Evolutionary conservation across 768 basidiomycete genomes (phyloP).

Genomic region (Fistulinella prunicolor): DNA sequence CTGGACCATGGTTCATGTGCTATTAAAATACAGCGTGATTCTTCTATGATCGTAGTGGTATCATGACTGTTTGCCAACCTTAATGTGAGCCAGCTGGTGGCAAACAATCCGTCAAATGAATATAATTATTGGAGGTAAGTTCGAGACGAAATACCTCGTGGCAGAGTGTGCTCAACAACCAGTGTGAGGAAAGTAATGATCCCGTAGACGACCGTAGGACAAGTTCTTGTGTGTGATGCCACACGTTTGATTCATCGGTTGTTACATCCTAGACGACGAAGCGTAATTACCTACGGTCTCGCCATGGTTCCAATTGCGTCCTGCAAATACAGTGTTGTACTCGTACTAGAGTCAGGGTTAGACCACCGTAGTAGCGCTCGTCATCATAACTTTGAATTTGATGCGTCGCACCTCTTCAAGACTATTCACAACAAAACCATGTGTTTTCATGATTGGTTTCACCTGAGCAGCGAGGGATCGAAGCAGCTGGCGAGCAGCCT

Average conservation of each 20-base stretch:
- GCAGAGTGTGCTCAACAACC: conserved; percentile 75
- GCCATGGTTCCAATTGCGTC: conserved; percentile 82
- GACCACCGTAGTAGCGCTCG: neutral
- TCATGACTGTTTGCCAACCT: conserved; percentile 42
- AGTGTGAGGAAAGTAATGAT: conserved; percentile 57
- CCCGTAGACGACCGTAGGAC: conserved; percentile 66
- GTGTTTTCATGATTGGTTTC: conserved; percentile 75
- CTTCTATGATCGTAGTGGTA: neutral
- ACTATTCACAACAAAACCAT: conserved; percentile 73
- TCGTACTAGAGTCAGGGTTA: conserved; percentile 54
- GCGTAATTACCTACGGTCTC: conserved; percentile 62
- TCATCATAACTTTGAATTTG: neutral
- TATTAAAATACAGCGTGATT: conserved; percentile 23
- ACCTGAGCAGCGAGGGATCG: conserved; percentile 83
- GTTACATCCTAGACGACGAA: neutral
- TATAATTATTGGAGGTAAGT: conserved; percentile 13
- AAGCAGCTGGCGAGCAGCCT: conserved; percentile 68
- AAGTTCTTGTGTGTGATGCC: conserved; percentile 67
- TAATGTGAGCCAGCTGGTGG: conserved; percentile 74
- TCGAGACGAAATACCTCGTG: conserved; percentile 59
- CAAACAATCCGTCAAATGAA: conserved; percentile 4
- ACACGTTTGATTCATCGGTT: neutral
- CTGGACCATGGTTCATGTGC: conserved; percentile 80
- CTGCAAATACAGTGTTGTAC: conserved; percentile 72
- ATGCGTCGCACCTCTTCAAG: conserved; percentile 67